A percentile compares a stretch with the other conserved stretches of the same genome.
phyloP scores from a whole-genome alignment of 495 filamentous ascomycete species.

The Penicillium cataractarum region DNA sequence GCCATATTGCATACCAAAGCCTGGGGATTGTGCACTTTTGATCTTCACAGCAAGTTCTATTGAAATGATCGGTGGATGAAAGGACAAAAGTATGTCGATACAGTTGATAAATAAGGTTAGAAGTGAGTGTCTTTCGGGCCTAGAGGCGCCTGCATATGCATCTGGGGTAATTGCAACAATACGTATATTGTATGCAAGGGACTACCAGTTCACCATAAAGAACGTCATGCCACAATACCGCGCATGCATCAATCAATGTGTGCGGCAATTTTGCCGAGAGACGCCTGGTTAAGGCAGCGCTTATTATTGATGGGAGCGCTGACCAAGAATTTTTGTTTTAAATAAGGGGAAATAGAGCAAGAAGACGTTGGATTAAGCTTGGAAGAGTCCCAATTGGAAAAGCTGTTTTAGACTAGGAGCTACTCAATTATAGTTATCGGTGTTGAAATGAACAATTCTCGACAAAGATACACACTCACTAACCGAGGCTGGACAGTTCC shows the following conservation, averaged over 20 bases:
- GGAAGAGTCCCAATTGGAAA: neutral
- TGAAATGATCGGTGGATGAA: neutral
- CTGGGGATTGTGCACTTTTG: neutral
- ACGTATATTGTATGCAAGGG: conserved; percentile 1
- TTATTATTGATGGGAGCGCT: neutral
- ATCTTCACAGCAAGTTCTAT: neutral
- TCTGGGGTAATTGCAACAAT: neutral
- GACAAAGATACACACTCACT: neutral
- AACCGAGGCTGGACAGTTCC: conserved; percentile 9
- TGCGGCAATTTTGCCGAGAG: neutral
- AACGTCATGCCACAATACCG: neutral
- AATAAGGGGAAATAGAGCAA: neutral
- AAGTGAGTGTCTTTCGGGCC: neutral
- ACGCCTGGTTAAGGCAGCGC: neutral
- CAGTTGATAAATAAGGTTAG: neutral
- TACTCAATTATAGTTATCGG: neutral
- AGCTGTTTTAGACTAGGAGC: neutral
- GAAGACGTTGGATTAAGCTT: neutral
- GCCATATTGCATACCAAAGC: conserved; percentile 19
- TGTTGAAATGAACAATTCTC: neutral
- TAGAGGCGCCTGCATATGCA: neutral
- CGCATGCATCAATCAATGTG: neutral
- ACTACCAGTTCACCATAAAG: neutral
- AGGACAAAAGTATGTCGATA: neutral
- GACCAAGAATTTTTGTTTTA: neutral